phyloP scores from a whole-genome alignment of 441 rosid species.

The Populus tomentosa region DNA sequence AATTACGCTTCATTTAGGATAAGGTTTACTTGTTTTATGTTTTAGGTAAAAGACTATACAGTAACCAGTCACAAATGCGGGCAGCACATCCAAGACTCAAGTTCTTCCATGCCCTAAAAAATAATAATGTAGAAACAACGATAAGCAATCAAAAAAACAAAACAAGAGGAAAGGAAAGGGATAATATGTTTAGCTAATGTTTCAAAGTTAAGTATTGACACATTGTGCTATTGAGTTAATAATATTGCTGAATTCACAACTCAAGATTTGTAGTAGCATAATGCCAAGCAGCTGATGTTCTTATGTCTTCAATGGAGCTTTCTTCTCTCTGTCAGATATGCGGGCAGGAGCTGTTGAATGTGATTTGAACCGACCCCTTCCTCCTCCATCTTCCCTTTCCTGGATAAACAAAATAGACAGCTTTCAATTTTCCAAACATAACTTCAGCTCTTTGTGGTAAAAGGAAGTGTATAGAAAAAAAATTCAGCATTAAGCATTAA shows the following conservation, averaged over 20 bases:
- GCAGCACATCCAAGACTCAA: neutral
- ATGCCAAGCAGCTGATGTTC: neutral
- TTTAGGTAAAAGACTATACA: too few species aligned
- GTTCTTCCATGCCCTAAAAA: neutral
- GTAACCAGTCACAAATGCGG: neutral
- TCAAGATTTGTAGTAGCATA: neutral
- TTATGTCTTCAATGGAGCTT: slow-evolving; percentile 89
- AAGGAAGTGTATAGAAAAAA: neutral
- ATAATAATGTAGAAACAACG: neutral
- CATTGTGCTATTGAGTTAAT: neutral
- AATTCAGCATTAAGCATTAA: neutral
- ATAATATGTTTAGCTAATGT: neutral
- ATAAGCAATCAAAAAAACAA: neutral
- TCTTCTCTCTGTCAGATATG: slow-evolving; percentile 93
- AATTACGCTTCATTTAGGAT: neutral
- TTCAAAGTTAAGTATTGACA: neutral
- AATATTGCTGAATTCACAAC: neutral
- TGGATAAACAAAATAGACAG: slow-evolving; percentile 20
- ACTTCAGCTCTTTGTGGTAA: neutral
- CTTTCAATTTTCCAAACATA: neutral
- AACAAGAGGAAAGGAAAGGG: neutral
- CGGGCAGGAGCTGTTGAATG: slow-evolving; percentile 90
- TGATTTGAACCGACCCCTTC: slow-evolving; percentile 94
- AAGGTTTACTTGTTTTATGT: too few species aligned
- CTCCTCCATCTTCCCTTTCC: slow-evolving; percentile 73